phyloP scores from a whole-genome alignment of 2,329 filamentous ascomycete genomes.

The Blumeriella jaapii region DNA sequence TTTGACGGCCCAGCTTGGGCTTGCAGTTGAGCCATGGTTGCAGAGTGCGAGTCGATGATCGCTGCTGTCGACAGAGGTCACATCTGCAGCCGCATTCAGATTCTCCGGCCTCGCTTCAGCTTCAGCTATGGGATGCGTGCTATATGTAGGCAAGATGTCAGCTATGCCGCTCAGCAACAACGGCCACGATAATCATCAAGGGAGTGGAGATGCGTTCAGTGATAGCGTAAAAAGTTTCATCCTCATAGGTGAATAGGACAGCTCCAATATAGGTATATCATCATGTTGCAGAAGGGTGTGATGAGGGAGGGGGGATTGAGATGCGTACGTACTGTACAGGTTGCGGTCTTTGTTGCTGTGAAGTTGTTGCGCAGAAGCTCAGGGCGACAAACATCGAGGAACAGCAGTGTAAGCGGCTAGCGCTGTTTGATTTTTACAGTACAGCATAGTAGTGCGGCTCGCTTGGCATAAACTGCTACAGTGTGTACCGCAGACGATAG shows the following conservation, averaged over 20 bases:
- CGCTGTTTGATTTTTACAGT: no score
- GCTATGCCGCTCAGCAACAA: conserved; percentile 2
- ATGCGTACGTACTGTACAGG: conserved; percentile 6
- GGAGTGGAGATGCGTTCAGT: conserved; percentile 14
- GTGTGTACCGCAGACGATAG: no score
- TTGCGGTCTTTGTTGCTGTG: background rate
- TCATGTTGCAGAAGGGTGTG: conserved; percentile 13
- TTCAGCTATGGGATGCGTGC: background rate
- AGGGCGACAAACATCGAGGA: no score
- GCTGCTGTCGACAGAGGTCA: conserved; percentile 1
- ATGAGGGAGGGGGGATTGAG: background rate
- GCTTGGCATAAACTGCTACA: no score
- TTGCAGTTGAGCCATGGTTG: conserved; percentile 18
- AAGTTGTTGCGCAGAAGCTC: background rate
- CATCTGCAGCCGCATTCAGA: background rate
- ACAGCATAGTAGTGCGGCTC: no score
- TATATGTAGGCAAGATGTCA: no score
- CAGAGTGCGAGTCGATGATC: conserved; percentile 5
- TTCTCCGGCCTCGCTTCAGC: background rate
- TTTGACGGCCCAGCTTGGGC: conserved; percentile 13
- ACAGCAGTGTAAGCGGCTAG: no score
- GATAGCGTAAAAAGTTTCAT: conserved; percentile 23
- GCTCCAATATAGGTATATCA: conserved; percentile 28
- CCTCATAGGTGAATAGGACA: conserved; percentile 27
- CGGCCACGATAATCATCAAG: background rate